Evolutionary conservation across 2,329 filamentous ascomycete species (phyloP).

Genomic region (Chaetomiaceae sp.): DNA sequence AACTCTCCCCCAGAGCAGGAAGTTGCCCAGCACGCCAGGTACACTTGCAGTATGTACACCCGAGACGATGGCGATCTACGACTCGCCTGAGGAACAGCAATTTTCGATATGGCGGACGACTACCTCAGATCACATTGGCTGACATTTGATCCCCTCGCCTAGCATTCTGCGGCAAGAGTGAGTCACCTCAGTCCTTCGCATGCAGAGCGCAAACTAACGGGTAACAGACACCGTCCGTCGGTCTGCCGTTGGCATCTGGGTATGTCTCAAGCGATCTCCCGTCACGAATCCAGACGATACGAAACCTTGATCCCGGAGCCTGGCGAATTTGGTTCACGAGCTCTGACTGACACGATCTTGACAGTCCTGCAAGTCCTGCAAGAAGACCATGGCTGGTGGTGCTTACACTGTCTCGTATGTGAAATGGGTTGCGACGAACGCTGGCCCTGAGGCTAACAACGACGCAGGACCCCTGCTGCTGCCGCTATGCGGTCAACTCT

Average conservation of each 20-base stretch:
- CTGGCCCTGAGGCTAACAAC: constrained; percentile 3
- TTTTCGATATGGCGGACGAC: too few species aligned
- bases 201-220: neutral
- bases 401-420: constrained; percentile 97
- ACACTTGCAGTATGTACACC: constrained; percentile 60
- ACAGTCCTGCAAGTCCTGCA: constrained; percentile 88
- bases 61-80: neutral
- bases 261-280: neutral
- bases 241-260: constrained; percentile 69
- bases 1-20: constrained; percentile 67
- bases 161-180: constrained; percentile 90
- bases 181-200: neutral
- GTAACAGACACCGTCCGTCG: constrained; percentile 71
- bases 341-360: constrained; percentile 47
- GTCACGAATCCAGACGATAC: neutral
- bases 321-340: neutral
- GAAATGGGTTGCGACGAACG: neutral
- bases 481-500: constrained; percentile 94
- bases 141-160: neutral
- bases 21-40: constrained; percentile 96
- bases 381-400: constrained; percentile 89
- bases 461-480: constrained; percentile 75
- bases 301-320: neutral
- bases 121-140: constrained; percentile 1
- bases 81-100: neutral